A percentile compares a stretch with the other conserved stretches of the same genome.
phyloP scores from a whole-genome alignment of 306 rosid species.

The Cicer arietinum region DNA sequence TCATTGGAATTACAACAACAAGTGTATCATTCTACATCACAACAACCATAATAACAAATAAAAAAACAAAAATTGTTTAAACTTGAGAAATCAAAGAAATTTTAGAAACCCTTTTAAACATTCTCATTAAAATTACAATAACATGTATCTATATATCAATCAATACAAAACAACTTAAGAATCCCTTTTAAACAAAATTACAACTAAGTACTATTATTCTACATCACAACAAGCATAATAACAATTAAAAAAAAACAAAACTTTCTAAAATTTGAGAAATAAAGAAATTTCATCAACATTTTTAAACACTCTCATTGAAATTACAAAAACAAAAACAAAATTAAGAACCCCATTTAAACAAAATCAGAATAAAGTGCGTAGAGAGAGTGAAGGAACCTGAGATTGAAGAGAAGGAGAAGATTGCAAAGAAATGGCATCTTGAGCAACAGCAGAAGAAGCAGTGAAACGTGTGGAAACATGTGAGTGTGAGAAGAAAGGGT shows the following conservation, averaged over 20 bases:
- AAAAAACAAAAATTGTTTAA: too few species aligned
- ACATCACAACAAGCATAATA: too few species aligned
- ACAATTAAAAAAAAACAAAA: too few species aligned
- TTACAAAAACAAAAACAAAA: conserved; percentile 8
- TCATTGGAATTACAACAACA: too few species aligned
- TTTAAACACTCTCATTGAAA: conserved; percentile 6
- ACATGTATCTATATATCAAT: neutral
- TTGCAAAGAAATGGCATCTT: conserved; percentile 44
- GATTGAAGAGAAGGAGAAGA: conserved; percentile 45
- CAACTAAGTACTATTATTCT: too few species aligned
- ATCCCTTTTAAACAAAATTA: neutral
- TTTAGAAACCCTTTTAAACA: neutral
- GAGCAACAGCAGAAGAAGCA: conserved; percentile 50
- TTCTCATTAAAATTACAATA: conserved; percentile 27
- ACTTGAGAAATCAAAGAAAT: neutral
- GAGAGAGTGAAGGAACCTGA: neutral
- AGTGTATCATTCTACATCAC: too few species aligned
- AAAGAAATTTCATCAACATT: neutral
- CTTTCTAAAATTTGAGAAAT: too few species aligned
- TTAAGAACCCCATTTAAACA: neutral
- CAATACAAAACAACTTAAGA: neutral
- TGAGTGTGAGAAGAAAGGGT: neutral
- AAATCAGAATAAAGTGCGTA: neutral
- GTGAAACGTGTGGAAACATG: neutral
- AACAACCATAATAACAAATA: too few species aligned